These are phyloP conservation scores for Chlamydomonas reinhardtii DNA, from an alignment of 163 green algal species.

Conservation along the genomic window DNA sequence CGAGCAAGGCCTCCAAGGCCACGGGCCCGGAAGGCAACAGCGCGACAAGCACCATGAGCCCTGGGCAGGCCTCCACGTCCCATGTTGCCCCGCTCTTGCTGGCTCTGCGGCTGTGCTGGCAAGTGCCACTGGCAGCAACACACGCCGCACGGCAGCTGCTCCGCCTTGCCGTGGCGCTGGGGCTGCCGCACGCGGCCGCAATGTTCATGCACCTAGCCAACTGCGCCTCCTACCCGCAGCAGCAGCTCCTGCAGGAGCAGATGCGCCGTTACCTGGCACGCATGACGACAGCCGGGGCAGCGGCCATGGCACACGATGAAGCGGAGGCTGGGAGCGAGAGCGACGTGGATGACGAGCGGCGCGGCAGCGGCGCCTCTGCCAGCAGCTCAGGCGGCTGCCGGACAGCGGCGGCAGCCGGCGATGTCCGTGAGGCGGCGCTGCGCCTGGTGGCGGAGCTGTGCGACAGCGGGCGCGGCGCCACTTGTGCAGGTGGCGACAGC, in stretches of 20 bases:
- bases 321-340: neutral
- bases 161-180: conserved; percentile 13
- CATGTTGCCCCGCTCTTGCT: conserved; percentile 4
- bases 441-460: neutral
- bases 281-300: neutral
- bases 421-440: neutral
- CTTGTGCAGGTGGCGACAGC: too few relatives aligned
- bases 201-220: conserved; percentile 61
- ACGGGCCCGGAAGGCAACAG: neutral
- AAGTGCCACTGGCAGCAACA: conserved; percentile 44
- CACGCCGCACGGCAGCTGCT: conserved; percentile 48
- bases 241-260: conserved; percentile 43
- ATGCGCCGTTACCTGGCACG: conserved; percentile 5
- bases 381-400: too few relatives aligned
- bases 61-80: too few relatives aligned
- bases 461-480: too few relatives aligned
- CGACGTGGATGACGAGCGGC: neutral
- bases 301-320: too few relatives aligned
- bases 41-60: neutral
- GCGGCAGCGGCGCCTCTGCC: too few relatives aligned
- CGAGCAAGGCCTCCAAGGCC: neutral
- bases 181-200: conserved; percentile 55
- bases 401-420: neutral
- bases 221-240: conserved; percentile 28
- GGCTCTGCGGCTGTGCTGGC: conserved; percentile 40